phyloP scores from a whole-genome alignment of 2,329 filamentous ascomycete genomes.

The Macrophomina tecta region DNA sequence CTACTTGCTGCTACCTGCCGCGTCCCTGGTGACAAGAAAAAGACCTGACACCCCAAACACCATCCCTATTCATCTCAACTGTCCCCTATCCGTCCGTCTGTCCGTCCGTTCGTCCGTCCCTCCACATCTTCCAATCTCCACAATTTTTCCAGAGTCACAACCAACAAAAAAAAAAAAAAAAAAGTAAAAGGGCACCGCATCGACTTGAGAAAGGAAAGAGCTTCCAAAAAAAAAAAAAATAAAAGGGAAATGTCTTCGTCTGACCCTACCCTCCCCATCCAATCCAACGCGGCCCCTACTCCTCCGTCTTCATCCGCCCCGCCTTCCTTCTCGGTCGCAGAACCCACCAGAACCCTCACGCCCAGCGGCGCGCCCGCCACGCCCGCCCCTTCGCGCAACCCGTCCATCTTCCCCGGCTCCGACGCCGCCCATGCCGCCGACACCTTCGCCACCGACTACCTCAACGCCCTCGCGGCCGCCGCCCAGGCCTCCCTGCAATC shows the following conservation, averaged over 20 bases:
- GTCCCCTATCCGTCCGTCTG: too few species aligned
- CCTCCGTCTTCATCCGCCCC: not conserved
- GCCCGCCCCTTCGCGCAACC: conserved; percentile 16
- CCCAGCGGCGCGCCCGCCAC: conserved; percentile 6
- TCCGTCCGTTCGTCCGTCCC: too few species aligned
- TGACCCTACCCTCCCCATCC: not conserved
- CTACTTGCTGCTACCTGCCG: not conserved
- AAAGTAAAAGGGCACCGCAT: too few species aligned
- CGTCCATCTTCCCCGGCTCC: conserved; percentile 8
- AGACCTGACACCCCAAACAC: not conserved
- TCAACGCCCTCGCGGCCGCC: conserved; percentile 23
- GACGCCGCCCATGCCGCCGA: not conserved
- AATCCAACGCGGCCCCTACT: not conserved
- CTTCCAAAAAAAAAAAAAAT: too few species aligned
- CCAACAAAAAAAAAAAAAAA: too few species aligned
- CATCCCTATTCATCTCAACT: not conserved
- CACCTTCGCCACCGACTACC: conserved; percentile 4
- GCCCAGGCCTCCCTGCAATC: conserved; percentile 20
- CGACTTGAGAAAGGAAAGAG: too few species aligned
- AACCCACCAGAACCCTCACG: not conserved
- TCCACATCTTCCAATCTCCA: too few species aligned
- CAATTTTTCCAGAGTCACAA: too few species aligned
- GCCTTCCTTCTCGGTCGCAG: not conserved
- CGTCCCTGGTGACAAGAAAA: not conserved
- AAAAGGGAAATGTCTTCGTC: not conserved